Evolutionary conservation across 441 rosid species (phyloP).

Genomic region (Geranium incanum): DNA sequence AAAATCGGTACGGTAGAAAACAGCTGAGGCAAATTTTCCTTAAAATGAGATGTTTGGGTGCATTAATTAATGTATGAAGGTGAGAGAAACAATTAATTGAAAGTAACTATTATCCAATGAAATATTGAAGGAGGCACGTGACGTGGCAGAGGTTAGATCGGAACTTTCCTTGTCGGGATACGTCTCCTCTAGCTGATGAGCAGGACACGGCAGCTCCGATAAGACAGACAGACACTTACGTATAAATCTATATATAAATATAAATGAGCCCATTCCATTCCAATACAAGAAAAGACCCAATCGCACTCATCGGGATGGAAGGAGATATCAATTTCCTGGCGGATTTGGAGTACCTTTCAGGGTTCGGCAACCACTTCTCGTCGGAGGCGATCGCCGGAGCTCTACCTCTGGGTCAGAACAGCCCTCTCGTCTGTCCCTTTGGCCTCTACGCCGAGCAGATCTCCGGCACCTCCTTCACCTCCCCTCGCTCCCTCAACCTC

Average conservation of each 20-base stretch:
- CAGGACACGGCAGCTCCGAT: neutral
- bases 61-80: too few relatives aligned
- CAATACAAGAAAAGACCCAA: too few relatives aligned
- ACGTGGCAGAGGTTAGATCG: neutral
- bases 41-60: too few relatives aligned
- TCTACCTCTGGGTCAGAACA: slow-evolving; percentile 72
- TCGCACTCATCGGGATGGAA: neutral
- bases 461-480: slow-evolving; percentile 90
- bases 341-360: slow-evolving; percentile 46
- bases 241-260: neutral
- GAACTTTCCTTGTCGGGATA: slow-evolving; percentile 2
- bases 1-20: too few relatives aligned
- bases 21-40: too few relatives aligned
- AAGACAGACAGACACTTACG: too few relatives aligned
- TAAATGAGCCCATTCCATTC: too few relatives aligned
- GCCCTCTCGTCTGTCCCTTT: slow-evolving; percentile 70
- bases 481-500: slow-evolving; percentile 69
- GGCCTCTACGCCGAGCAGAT: slow-evolving; percentile 97
- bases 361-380: slow-evolving; percentile 64
- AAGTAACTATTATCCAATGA: too few relatives aligned
- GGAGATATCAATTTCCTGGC: slow-evolving; percentile 22
- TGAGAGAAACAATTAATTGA: too few relatives aligned
- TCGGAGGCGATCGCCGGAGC: slow-evolving; percentile 78
- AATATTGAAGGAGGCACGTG: neutral
- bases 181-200: slow-evolving; percentile 4